phyloP scores from a whole-genome alignment of 495 filamentous ascomycete genomes.

The Xylaria grammica region DNA sequence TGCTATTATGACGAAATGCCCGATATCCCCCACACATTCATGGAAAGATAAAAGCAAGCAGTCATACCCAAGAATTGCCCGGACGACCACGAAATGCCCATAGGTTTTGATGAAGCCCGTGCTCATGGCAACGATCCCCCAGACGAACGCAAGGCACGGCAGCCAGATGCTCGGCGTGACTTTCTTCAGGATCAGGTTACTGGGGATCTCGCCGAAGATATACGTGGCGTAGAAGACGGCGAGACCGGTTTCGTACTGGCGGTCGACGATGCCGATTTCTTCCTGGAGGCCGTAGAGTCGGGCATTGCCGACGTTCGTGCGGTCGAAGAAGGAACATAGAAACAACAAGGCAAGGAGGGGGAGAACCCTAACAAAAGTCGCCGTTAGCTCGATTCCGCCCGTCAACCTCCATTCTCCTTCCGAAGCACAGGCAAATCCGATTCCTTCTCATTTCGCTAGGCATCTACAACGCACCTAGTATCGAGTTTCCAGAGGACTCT shows the following conservation, averaged over 20 bases:
- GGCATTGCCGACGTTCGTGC: constrained; percentile 84
- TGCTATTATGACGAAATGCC: background rate
- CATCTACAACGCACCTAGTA: constrained; percentile 47
- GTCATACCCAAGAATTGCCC: constrained; percentile 73
- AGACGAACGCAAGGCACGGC: constrained; percentile 58
- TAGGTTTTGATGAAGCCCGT: constrained; percentile 82
- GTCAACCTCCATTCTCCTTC: background rate
- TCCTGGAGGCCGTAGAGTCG: constrained; percentile 71
- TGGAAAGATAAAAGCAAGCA: constrained; percentile 44
- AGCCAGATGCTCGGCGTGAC: constrained; percentile 66
- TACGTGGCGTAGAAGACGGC: constrained; percentile 63
- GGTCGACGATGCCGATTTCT: constrained; percentile 66
- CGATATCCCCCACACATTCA: background rate
- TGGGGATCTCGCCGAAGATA: constrained; percentile 72
- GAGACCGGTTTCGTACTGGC: constrained; percentile 71
- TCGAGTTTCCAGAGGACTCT: constrained; percentile 60
- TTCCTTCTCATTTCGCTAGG: background rate
- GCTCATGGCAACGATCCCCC: constrained; percentile 62
- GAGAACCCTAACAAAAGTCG: constrained; percentile 41
- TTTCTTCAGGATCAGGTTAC: constrained; percentile 83
- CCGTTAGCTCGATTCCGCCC: background rate
- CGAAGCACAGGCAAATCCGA: background rate
- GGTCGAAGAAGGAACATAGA: constrained; percentile 73
- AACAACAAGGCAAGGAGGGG: constrained; percentile 56
- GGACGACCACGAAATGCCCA: constrained; percentile 72